Evolutionary conservation across 139 green algal species (phyloP), one percentile per base, ranked within the genome.

Genomic region (Closterium sp.): DNA sequence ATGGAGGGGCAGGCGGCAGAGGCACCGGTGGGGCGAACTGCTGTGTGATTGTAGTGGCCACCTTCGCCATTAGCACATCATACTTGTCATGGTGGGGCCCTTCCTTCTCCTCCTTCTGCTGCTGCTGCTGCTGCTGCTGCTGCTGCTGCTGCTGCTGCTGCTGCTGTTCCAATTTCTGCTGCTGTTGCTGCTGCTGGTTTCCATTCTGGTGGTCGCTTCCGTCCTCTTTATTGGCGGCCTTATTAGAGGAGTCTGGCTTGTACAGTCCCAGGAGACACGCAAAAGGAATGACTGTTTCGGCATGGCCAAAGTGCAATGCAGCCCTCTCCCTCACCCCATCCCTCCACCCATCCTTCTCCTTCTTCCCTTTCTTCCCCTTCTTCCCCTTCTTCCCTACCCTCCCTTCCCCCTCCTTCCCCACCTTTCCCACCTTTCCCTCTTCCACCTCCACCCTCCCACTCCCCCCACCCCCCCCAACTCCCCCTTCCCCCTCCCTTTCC

Each of bases 201-300:
- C 13, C 70, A 27, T 86, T 9, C 38, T 50, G 5, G 7, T 50
- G 38, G 11, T 7, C 38, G 13, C 38, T 7, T 50, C 13, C 38
- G 7, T 50, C 7, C 38, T 50, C 38, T 50, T 50, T 50, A 50
- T 0, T 50, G 38, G 7, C 38, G 17, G 7, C 79, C 24, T 28
- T 7, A 17, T 28, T 11, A 30, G 79, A 11, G 79, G 79, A 28
- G 9, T 28, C 30, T 38, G 90, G 79, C 86, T 91, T 24, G 91
- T 94, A 94, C 21, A 94, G 88, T 13, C 92, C 92, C n/a, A 94
- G 86, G 62, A 93, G 73, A 31, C 92, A 94, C 28, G 34, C 17
- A n/a, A 94, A 85, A 2, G 92, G 92, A n/a, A 94, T 93, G 24
- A 94, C 50, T n/a, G 92, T 94, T 50, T 94, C 92, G 28, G 92